A percentile compares a stretch with the other conserved stretches of the same genome.
These are phyloP conservation scores for Trametes cinnabarina DNA, from an alignment of 768 basidiomycete genomes.

Conservation along the genomic window DNA sequence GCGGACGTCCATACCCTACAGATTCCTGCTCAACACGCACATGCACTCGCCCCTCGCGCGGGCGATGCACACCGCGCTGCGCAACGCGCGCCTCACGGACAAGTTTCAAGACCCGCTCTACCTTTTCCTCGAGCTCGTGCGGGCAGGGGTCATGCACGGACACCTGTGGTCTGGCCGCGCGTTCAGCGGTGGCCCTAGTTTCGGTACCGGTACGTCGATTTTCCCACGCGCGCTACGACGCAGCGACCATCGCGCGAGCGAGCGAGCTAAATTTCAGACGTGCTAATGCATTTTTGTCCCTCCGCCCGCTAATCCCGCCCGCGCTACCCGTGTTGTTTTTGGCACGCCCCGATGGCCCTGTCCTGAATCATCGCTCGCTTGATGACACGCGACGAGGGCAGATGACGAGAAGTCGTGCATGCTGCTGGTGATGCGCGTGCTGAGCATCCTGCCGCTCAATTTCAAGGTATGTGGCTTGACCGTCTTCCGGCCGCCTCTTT, in stretches of 20 bases:
- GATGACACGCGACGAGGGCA: conserved; percentile 30
- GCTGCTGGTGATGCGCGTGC: conserved; percentile 93
- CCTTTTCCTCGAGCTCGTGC: conserved; percentile 89
- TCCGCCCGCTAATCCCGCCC: too few relatives aligned
- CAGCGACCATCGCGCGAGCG: conserved; percentile 17
- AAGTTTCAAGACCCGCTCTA: conserved; percentile 98
- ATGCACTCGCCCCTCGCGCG: conserved; percentile 86
- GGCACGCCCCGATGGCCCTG: background rate
- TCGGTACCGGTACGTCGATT: conserved; percentile 71
- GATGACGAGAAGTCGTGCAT: conserved; percentile 94
- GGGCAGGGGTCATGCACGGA: conserved; percentile 96
- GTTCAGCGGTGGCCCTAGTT: conserved; percentile 93
- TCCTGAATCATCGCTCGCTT: background rate
- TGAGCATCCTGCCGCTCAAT: conserved; percentile 91
- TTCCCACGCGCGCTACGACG: conserved; percentile 31
- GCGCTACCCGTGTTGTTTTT: conserved; percentile 13
- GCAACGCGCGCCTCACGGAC: conserved; percentile 82
- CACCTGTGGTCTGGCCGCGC: conserved; percentile 85
- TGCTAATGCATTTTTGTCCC: conserved; percentile 26
- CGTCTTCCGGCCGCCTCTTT: background rate
- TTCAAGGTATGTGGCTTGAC: conserved; percentile 68
- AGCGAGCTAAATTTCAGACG: too few relatives aligned
- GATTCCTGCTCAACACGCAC: conserved; percentile 88
- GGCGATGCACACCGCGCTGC: conserved; percentile 84
- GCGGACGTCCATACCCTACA: conserved; percentile 29